Evolutionary conservation across 192 early-diverging fungal species (phyloP).

Genomic region (Phlyctochytrium arcticum): DNA sequence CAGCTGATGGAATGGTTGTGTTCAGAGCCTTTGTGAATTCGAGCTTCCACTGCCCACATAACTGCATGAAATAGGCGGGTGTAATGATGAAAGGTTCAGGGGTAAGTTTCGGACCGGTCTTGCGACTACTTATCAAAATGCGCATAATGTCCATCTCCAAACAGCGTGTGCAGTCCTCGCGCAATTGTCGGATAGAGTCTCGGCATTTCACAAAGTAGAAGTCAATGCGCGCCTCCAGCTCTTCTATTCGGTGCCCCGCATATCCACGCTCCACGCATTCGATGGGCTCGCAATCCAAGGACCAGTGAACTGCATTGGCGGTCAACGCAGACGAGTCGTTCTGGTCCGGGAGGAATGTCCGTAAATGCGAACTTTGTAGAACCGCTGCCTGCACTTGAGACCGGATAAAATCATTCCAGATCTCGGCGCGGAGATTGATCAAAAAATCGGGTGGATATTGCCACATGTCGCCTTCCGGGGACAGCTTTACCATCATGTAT

Average conservation of each 20-base stretch:
- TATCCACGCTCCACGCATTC: too few species aligned
- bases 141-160: background rate
- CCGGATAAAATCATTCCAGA: background rate
- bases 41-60: background rate
- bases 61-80: background rate
- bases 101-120: background rate
- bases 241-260: too few species aligned
- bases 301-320: too few species aligned
- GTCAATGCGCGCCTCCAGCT: background rate
- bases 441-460: background rate
- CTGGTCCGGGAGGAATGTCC: background rate
- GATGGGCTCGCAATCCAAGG: too few species aligned
- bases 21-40: background rate
- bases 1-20: background rate
- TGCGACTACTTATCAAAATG: background rate
- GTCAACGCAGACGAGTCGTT: too few species aligned
- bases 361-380: background rate
- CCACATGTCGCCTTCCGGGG: background rate
- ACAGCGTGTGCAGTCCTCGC: background rate
- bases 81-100: background rate
- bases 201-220: background rate
- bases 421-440: background rate
- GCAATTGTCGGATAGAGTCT: background rate
- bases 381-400: background rate
- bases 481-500: too few species aligned